Evolutionary conservation across 805 yeast genomes (phyloP), one percentile per base, ranked within the genome.

Genomic region (Blastobotrys muscicola): DNA sequence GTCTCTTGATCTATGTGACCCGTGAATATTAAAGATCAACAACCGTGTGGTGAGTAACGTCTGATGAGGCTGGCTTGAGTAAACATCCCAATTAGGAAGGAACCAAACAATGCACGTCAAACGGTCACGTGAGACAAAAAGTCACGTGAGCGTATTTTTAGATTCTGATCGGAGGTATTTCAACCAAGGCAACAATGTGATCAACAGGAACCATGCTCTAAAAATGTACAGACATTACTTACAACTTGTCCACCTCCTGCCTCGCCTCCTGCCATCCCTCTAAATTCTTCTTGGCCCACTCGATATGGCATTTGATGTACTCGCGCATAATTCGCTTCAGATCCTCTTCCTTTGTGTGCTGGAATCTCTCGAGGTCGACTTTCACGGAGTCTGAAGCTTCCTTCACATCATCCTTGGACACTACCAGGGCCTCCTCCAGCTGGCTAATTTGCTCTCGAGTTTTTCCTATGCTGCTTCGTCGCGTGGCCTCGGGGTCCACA

Each of bases 201-300:
- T 12, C 34, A 32, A 32, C 34, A 32, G 14, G 34, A n/a, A n/a
- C 13, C 13, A 12, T 20, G 26, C 26, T 20, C 26, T 32, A 11
- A n/a, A 32, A 32, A 32, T 32, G 34, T 7, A n/a, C 11, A 36
- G 11, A n/a, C 11, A 38, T 12, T 8, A 14, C 31, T 30, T 13
- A 40, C 32, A 40, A 29, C 38, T 41, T 33, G 20, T 41, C 39
- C 20, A 48, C 40, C 36, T 46, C 45, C 2, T 42, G 45, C 16
- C 70, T 62, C n/a, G 80, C 75, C 46, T 76, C 83, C 46, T 75
- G 76, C 85, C 85, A 80, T 32, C 74, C 68, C 50, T 79, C 83
- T 36, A 77, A 60, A 55, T 80, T 80, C 62, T 77, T 76, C 53
- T 68, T 70, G 4, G 84, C 82, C 86, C 86, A 80, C 44, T 72